Conservation (phyloP, 305 asterid genomes). For the Plantago lanceolata region DNA sequence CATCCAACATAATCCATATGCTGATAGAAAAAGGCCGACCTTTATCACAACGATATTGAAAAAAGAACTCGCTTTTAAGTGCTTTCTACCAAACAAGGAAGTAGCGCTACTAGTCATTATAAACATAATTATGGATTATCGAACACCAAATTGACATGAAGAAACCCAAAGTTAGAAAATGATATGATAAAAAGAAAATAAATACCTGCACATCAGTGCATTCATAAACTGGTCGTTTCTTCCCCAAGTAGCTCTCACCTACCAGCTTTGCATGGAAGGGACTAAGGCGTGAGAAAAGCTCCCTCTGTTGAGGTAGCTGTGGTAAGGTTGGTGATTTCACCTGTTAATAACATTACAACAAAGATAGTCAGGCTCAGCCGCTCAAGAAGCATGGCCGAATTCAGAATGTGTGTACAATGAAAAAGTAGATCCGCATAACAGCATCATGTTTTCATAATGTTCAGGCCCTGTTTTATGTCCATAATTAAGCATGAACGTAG, state of each 20-base stretch:
- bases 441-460: no score
- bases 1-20: neutral
- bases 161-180: neutral
- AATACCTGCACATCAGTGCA: slow-evolving; percentile 81
- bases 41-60: neutral
- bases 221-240: slow-evolving; percentile 82
- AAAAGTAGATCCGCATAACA: no score
- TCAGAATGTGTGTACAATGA: neutral
- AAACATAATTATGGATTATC: neutral
- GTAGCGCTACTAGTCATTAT: neutral
- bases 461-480: no score
- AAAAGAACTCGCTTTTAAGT: no score
- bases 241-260: slow-evolving; percentile 91
- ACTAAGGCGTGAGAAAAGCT: slow-evolving; percentile 60
- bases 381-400: slow-evolving; percentile 7
- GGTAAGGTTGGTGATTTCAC: slow-evolving; percentile 83
- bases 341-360: slow-evolving; percentile 38
- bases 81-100: neutral
- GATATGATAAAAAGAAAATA: slow-evolving; percentile 7
- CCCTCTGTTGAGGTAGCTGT: slow-evolving; percentile 72
- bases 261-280: slow-evolving; percentile 83
- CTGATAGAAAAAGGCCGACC: neutral
- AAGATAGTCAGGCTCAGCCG: no score
- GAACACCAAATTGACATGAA: neutral
- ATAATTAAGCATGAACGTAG: neutral